phyloP scores from a whole-genome alignment of 352 stramenopile genomes.

The Globisporangium apiculatum region DNA sequence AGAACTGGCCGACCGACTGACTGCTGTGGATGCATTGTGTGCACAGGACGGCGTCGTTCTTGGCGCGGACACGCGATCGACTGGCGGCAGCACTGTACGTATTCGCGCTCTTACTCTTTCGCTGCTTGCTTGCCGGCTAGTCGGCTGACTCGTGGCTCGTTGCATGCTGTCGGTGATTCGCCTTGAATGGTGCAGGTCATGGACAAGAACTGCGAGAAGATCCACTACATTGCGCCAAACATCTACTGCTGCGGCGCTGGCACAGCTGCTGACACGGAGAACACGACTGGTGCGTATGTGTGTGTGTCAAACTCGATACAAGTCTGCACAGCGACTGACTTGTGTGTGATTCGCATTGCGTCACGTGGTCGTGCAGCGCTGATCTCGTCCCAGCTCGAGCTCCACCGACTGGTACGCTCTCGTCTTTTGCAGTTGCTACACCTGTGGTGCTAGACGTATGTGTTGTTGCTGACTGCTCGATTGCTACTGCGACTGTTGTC shows the following conservation, averaged over 20 bases:
- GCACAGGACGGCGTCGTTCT: slow-evolving; percentile 92
- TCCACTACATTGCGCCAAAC: slow-evolving; percentile 99
- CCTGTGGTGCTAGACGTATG: no score
- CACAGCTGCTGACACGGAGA: slow-evolving; percentile 97
- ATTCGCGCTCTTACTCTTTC: not conserved
- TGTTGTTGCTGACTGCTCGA: no score
- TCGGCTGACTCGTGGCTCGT: not conserved
- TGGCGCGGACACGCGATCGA: slow-evolving; percentile 96
- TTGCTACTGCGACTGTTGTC: no score
- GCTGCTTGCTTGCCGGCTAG: not conserved
- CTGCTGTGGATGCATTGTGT: not conserved
- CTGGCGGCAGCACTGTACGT: slow-evolving; percentile 82
- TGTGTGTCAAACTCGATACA: not conserved
- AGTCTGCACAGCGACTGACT: no score
- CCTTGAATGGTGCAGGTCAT: slow-evolving; percentile 58
- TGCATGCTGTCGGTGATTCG: not conserved
- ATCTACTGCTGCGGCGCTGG: slow-evolving; percentile 98
- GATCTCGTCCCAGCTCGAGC: slow-evolving; percentile 91
- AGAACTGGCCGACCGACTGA: not conserved
- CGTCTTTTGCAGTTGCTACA: no score
- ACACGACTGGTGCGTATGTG: slow-evolving; percentile 42
- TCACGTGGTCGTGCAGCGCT: slow-evolving; percentile 16
- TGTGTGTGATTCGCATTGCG: no score
- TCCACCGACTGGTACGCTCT: slow-evolving; percentile 88
- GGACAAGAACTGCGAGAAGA: slow-evolving; percentile 99